Percentiles rank a stretch among this genome's conserved stretches.
These are phyloP conservation scores for Volvariella surrecta DNA, from an alignment of 1,284 basidiomycete genomes.

Conservation along the genomic window DNA sequence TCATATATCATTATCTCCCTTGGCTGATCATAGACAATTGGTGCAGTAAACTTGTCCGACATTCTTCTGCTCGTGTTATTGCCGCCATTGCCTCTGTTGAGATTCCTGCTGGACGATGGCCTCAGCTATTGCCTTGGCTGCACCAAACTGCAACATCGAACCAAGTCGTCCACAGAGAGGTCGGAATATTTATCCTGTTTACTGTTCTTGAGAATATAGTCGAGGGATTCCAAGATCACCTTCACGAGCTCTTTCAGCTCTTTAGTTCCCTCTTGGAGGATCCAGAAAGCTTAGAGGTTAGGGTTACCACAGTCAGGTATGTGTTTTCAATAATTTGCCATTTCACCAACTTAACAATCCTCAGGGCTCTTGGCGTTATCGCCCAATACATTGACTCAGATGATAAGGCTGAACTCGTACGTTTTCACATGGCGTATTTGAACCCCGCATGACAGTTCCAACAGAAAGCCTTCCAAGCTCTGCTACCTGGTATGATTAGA, in stretches of 20 bases:
- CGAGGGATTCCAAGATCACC: constrained; percentile 77
- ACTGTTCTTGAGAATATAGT: constrained; percentile 90
- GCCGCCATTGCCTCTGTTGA: constrained; percentile 92
- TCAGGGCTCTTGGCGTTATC: constrained; percentile 81
- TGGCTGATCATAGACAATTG: constrained; percentile 9
- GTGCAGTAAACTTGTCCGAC: constrained; percentile 76
- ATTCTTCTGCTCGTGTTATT: constrained; percentile 87
- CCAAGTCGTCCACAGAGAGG: constrained; percentile 76
- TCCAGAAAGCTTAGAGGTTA: constrained; percentile 85
- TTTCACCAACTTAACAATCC: constrained; percentile 8
- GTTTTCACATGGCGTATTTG: constrained; percentile 18
- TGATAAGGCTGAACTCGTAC: constrained; percentile 82
- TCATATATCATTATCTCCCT: constrained; percentile 6
- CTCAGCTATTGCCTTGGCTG: constrained; percentile 84
- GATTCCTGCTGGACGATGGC: constrained; percentile 79
- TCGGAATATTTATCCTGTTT: constrained; percentile 87
- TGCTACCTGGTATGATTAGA: constrained; percentile 86
- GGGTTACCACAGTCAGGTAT: constrained; percentile 83
- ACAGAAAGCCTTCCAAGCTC: constrained; percentile 82
- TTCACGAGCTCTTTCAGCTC: constrained; percentile 76
- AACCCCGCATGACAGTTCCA: constrained; percentile 5
- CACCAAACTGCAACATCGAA: constrained; percentile 71
- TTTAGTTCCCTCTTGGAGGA: constrained; percentile 79
- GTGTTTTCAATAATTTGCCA: constrained; percentile 10
- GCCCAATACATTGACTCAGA: constrained; percentile 90